Base-by-base conservation (phyloP, 192 early-diverging fungal species). In the Linnemannia zychae region DNA sequence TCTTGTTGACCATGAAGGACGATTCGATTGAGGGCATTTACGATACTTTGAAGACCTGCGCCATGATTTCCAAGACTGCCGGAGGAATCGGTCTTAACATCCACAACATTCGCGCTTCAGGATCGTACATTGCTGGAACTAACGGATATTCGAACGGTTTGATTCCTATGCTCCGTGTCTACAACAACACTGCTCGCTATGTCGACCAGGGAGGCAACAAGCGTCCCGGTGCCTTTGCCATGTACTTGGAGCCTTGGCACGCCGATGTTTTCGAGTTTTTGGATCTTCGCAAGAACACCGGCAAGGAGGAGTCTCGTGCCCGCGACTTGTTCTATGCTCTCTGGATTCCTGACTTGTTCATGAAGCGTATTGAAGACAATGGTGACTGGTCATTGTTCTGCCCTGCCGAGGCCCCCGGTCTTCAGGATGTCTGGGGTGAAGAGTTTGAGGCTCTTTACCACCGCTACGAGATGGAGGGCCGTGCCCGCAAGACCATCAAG, bases 171-270 rank as follows among this genome's bases (percentile, higher is more conserved):
- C 91, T 99, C 76, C 95, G 98, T 68, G 98, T 99, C 15, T 99
- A 94, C 84, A 99, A 99, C 91, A 98, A 98, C 89, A 99, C 98
- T 6, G 98, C 98, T 17, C 93, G 98, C 46, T 99, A 98, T 87
- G 97, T 99, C n/a, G 97, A 99, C 90, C 98, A 99, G 89, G 98
- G 98, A 71, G 98, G 98, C 46, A 98, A 98, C 92, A 99, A 99
- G 92, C 95, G 98, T 37, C 97, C 97, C 1, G 98, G 98, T 20
- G 97, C 97, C 7, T 99, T 99, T 92, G 98, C 98, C 73, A 94
- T 99, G 82, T 99, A 99, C 90, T 90, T 99, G 46, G 98, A 99
- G 89, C 97, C 98, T 22, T 99, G 98, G 98, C 98, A 99, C 87
- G 92, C 98, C 15, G 98, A 99, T 86, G 91, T 99, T 24, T 99